Conservation (phyloP, 2,329 filamentous ascomycete species). For the Trichoderma aggressivum region DNA sequence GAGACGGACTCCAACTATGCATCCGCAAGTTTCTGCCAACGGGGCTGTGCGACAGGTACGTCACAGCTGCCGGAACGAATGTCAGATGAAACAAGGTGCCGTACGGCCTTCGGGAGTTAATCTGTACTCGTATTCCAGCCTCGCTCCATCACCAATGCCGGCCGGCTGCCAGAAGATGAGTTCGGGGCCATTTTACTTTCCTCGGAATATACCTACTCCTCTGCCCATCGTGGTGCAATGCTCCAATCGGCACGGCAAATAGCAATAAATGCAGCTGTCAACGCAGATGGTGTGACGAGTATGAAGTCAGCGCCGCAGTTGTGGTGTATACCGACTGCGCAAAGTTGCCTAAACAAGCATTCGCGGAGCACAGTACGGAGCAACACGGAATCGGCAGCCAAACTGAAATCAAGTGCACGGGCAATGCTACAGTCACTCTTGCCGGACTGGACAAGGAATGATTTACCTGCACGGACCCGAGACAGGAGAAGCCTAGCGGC, state of each 20-base stretch:
- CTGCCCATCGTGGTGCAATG: background rate
- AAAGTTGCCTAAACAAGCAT: constrained; percentile 6
- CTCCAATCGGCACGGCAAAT: background rate
- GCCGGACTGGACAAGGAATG: background rate
- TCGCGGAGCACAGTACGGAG: background rate
- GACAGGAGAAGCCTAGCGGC: background rate
- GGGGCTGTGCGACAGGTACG: background rate
- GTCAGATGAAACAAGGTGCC: background rate
- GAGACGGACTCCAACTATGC: background rate
- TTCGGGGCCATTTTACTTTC: background rate
- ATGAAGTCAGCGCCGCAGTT: background rate
- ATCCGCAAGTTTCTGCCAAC: background rate
- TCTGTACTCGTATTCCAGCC: background rate
- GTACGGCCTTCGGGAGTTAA: background rate
- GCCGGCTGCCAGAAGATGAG: background rate
- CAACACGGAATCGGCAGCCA: background rate
- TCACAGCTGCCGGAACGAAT: background rate
- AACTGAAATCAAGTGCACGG: background rate
- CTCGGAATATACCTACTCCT: background rate
- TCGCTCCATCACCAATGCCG: background rate
- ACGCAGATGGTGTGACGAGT: background rate
- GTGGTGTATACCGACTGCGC: background rate
- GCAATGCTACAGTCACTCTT: background rate
- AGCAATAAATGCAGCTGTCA: background rate
- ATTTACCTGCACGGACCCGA: background rate